Conservation (phyloP, 2,329 filamentous ascomycete species). For the Kalmusia sp. region DNA sequence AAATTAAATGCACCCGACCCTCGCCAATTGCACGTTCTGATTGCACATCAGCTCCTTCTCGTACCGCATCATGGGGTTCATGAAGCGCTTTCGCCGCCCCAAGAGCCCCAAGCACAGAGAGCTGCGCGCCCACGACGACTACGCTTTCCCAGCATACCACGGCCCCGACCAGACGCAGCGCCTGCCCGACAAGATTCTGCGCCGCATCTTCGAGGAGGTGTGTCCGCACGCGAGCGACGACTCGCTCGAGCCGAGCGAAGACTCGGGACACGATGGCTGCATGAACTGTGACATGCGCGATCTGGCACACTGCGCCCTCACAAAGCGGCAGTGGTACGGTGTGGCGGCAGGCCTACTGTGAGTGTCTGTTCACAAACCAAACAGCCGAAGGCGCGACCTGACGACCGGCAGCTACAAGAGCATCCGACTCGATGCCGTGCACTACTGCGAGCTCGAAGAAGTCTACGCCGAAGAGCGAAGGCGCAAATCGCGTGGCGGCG, state of each 20-base stretch:
- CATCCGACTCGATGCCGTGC: conserved; percentile 90
- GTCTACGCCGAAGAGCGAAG: conserved; percentile 76
- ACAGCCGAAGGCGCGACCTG: conserved; percentile 11
- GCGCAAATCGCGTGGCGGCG: conserved; percentile 66
- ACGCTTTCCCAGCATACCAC: conserved; percentile 38
- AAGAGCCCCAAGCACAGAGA: conserved; percentile 50
- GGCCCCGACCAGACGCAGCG: conserved; percentile 52
- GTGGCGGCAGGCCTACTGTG: conserved; percentile 68
- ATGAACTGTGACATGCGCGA: conserved; percentile 95
- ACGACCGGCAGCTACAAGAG: conserved; percentile 73
- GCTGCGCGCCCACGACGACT: conserved; percentile 35
- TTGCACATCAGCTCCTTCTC: conserved; percentile 29
- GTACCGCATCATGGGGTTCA: conserved; percentile 55
- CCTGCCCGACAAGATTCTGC: conserved; percentile 74
- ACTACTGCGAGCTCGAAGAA: conserved; percentile 90
- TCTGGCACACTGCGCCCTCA: conserved; percentile 78
- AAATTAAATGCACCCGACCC: conserved; percentile 24
- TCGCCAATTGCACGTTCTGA: conserved; percentile 23
- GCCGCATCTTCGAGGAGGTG: conserved; percentile 79
- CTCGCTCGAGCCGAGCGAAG: conserved; percentile 79
- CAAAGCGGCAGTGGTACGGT: conserved; percentile 74
- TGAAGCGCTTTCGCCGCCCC: conserved; percentile 56
- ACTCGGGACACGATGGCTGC: conserved; percentile 79
- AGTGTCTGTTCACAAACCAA: too few species aligned
- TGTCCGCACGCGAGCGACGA: conserved; percentile 81